phyloP scores from a whole-genome alignment of 2,329 filamentous ascomycete species.

The Beauveria sp. region DNA sequence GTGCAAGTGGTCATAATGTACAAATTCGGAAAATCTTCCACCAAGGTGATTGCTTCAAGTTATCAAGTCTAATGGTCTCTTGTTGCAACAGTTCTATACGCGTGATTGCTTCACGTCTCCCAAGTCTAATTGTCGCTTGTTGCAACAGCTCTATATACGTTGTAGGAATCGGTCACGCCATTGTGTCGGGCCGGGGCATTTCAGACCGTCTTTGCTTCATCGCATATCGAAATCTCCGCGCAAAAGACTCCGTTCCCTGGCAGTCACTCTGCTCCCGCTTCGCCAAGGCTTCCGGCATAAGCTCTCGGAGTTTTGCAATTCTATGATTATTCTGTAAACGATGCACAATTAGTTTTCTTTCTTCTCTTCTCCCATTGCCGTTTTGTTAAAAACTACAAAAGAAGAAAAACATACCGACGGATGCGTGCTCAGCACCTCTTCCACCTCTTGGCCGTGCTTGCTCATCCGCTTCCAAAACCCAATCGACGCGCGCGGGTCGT shows the following conservation, averaged over 20 bases:
- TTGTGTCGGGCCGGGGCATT: not conserved
- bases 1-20: no score
- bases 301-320: constrained; percentile 57
- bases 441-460: constrained; percentile 32
- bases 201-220: constrained; percentile 28
- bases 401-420: constrained; percentile 51
- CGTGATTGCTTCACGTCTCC: no score
- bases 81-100: no score
- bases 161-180: not conserved
- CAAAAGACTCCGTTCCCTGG: constrained; percentile 42
- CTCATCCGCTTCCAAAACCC: constrained; percentile 64
- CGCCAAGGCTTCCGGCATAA: constrained; percentile 50
- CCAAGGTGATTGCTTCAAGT: no score
- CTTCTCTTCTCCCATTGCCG: no score
- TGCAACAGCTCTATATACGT: no score
- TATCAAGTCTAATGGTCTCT: no score
- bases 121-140: no score
- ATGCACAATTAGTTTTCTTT: not conserved
- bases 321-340: constrained; percentile 48
- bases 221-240: constrained; percentile 43
- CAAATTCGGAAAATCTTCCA: no score
- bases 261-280: constrained; percentile 49
- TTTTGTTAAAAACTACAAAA: no score
- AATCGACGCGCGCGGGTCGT: constrained; percentile 60
- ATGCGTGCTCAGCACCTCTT: constrained; percentile 68